Evolutionary conservation across 305 asterid species (phyloP).

Genomic region (Rubia tinctorum): DNA sequence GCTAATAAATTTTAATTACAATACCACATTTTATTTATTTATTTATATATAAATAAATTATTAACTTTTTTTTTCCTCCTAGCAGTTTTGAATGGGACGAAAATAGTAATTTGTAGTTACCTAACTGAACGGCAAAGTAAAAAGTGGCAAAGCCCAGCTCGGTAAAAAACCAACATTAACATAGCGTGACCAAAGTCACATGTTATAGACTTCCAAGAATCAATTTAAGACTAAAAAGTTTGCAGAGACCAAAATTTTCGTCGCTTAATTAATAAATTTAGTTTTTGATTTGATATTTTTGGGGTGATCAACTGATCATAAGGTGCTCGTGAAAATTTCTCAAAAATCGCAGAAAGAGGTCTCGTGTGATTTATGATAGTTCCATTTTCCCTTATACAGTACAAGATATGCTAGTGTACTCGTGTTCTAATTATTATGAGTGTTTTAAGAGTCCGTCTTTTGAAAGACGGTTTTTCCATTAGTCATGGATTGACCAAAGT

Average conservation of each 20-base stretch:
- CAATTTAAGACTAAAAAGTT: background rate
- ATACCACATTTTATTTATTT: no score
- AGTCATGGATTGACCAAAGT: no score
- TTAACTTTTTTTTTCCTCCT: no score
- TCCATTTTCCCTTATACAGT: no score
- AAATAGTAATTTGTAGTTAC: background rate
- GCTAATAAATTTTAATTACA: no score
- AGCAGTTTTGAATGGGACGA: no score
- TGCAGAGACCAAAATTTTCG: background rate
- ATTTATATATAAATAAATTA: no score
- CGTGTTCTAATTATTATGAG: no score
- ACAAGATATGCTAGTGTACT: no score
- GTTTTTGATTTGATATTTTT: no score
- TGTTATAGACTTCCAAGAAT: background rate
- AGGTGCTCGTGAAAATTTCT: constrained; percentile 12
- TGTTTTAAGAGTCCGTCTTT: no score
- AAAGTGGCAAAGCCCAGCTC: background rate
- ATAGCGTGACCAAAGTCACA: constrained; percentile 7
- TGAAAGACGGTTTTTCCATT: no score
- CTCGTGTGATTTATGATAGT: background rate
- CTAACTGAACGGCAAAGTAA: background rate
- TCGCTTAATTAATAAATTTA: background rate
- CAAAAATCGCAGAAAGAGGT: background rate
- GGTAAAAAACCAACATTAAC: background rate
- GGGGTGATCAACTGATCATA: background rate